phyloP scores from a whole-genome alignment of 2,329 filamentous ascomycete species.

The Alternaria novae-zelandiae region DNA sequence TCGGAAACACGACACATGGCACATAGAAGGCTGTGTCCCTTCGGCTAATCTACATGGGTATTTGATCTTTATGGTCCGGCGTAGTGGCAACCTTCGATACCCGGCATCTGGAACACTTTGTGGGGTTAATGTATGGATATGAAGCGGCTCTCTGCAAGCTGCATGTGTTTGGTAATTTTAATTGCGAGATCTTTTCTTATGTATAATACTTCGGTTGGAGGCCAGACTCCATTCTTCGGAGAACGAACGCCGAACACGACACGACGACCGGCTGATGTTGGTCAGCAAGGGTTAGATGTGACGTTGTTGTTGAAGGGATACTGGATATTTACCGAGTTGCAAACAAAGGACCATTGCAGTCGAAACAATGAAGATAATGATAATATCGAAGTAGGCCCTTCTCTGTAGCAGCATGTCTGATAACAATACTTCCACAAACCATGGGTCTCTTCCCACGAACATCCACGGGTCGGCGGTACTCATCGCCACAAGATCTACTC shows the following conservation, averaged over 20 bases:
- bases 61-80: conserved; percentile 4
- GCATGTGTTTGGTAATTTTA: neutral
- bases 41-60: conserved; percentile 1
- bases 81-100: conserved; percentile 8
- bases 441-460: neutral
- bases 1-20: neutral
- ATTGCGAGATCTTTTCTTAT: neutral
- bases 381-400: neutral
- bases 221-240: neutral
- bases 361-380: neutral
- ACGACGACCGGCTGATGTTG: neutral
- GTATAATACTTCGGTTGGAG: conserved; percentile 26
- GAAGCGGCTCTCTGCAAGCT: conserved; percentile 5
- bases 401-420: neutral
- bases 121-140: conserved; percentile 15
- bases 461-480: neutral
- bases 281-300: neutral
- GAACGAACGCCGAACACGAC: neutral
- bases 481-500: neutral
- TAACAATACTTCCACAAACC: neutral
- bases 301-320: neutral
- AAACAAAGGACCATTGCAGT: neutral
- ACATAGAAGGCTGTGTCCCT: neutral
- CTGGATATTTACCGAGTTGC: neutral
- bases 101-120: conserved; percentile 3